Conservation (phyloP, 495 filamentous ascomycete species). For the Neurospora sp. region DNA sequence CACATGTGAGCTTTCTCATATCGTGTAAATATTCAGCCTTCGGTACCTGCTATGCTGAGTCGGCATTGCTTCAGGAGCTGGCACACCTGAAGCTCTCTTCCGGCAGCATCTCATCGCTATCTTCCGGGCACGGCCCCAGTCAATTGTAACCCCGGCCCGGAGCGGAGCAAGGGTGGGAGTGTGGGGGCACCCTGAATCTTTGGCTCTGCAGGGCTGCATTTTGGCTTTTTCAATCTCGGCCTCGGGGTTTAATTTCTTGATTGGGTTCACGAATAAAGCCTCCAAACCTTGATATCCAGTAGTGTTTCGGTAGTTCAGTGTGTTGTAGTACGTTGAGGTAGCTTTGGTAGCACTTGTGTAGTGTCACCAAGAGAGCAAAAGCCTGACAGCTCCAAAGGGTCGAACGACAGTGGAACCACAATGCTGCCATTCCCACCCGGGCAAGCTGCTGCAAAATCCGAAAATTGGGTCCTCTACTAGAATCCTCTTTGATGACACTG, state of each 20-base stretch:
- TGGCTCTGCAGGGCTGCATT: slow-evolving; percentile 7
- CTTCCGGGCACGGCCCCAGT: neutral
- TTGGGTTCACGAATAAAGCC: neutral
- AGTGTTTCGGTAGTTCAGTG: neutral
- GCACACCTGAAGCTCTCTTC: neutral
- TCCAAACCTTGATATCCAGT: neutral
- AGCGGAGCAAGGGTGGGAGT: neutral
- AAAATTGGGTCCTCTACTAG: neutral
- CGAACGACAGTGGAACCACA: neutral
- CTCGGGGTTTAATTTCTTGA: neutral
- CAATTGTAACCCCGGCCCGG: neutral
- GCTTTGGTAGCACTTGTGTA: neutral
- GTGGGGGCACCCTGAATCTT: neutral
- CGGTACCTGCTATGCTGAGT: neutral
- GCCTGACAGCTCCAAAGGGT: neutral
- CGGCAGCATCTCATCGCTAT: neutral
- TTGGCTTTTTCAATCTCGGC: neutral
- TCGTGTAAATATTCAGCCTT: neutral
- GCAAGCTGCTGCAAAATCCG: neutral
- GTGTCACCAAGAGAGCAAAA: neutral
- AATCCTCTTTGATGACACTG: neutral
- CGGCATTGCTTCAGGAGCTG: neutral
- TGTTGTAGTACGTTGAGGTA: neutral
- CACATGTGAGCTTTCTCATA: neutral
- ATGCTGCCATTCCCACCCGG: neutral